Conservation (phyloP, 2,329 filamentous ascomycete genomes). For the Colletotrichum sp. region DNA sequence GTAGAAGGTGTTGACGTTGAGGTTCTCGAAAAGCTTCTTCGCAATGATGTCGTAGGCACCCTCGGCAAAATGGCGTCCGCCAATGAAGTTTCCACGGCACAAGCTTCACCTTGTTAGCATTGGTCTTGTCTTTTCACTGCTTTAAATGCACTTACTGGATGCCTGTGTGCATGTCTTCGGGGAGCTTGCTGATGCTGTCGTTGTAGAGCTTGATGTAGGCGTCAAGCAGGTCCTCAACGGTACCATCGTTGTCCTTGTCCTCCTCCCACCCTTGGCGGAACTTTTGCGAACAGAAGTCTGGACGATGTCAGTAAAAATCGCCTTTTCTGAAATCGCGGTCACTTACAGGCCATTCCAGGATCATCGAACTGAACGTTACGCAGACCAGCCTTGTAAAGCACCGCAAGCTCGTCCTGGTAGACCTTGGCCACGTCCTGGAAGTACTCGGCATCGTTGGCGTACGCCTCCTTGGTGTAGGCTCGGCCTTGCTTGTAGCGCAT, state of each 20-base stretch:
- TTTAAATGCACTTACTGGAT: slow-evolving; percentile 54
- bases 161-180: slow-evolving; percentile 75
- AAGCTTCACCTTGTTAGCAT: background rate
- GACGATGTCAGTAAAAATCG: background rate
- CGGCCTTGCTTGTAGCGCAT: slow-evolving; percentile 30
- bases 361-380: slow-evolving; percentile 74
- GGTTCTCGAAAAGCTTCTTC: slow-evolving; percentile 66
- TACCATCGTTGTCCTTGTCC: slow-evolving; percentile 70
- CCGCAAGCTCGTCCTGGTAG: slow-evolving; percentile 66
- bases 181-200: slow-evolving; percentile 67
- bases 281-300: slow-evolving; percentile 76
- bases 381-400: slow-evolving; percentile 66
- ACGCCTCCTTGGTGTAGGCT: slow-evolving; percentile 29
- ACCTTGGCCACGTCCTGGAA: slow-evolving; percentile 70
- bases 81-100: slow-evolving; percentile 67
- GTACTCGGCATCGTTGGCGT: slow-evolving; percentile 51
- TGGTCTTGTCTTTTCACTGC: background rate
- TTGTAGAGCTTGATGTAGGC: slow-evolving; percentile 82
- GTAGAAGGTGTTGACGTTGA: slow-evolving; percentile 71
- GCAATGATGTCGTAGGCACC: slow-evolving; percentile 72
- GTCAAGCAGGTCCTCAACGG: slow-evolving; percentile 71
- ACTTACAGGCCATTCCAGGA: slow-evolving; percentile 69
- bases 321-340: background rate
- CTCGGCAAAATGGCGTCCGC: slow-evolving; percentile 69
- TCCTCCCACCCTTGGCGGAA: slow-evolving; percentile 74